phyloP scores from a whole-genome alignment of 768 basidiomycete genomes.

The Boletus sp. region DNA sequence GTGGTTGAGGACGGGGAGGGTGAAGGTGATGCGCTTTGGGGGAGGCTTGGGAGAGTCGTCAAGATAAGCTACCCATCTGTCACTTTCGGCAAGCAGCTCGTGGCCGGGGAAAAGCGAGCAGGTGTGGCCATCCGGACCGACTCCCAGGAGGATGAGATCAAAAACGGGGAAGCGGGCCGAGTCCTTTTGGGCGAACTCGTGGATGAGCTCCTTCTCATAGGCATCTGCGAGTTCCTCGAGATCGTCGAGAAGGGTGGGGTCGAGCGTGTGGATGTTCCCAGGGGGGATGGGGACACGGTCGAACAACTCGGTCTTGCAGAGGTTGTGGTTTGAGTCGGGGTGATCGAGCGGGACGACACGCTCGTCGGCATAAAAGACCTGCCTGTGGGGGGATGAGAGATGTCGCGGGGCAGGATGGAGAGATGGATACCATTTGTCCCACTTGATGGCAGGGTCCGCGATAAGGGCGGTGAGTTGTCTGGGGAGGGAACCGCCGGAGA shows the following conservation, averaged over 20 bases:
- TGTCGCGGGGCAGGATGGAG: neutral
- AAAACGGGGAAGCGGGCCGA: conserved; percentile 96
- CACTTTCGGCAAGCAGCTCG: conserved; percentile 73
- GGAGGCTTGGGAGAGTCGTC: conserved; percentile 96
- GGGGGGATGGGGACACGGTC: conserved; percentile 76
- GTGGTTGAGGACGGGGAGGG: conserved; percentile 88
- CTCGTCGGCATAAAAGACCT: conserved; percentile 97
- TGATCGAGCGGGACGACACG: conserved; percentile 91
- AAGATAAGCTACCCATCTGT: conserved; percentile 93
- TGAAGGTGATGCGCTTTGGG: conserved; percentile 84
- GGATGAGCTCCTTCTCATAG: conserved; percentile 82
- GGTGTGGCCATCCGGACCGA: conserved; percentile 98
- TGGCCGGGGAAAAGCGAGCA: conserved; percentile 97
- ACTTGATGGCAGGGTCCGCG: conserved; percentile 62
- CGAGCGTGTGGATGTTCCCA: conserved; percentile 80
- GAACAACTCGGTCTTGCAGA: conserved; percentile 72
- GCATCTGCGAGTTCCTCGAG: conserved; percentile 77
- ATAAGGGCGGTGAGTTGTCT: conserved; percentile 74
- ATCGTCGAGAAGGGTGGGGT: conserved; percentile 60
- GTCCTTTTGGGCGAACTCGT: conserved; percentile 88
- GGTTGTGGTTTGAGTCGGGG: conserved; percentile 86
- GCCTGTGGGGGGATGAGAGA: conserved; percentile 52
- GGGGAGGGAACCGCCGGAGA: conserved; percentile 92
- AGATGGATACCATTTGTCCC: conserved; percentile 86
- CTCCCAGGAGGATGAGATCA: conserved; percentile 93